Evolutionary conservation across 2,329 filamentous ascomycete genomes (phyloP).

Genomic region (Colletotrichum sojae): DNA sequence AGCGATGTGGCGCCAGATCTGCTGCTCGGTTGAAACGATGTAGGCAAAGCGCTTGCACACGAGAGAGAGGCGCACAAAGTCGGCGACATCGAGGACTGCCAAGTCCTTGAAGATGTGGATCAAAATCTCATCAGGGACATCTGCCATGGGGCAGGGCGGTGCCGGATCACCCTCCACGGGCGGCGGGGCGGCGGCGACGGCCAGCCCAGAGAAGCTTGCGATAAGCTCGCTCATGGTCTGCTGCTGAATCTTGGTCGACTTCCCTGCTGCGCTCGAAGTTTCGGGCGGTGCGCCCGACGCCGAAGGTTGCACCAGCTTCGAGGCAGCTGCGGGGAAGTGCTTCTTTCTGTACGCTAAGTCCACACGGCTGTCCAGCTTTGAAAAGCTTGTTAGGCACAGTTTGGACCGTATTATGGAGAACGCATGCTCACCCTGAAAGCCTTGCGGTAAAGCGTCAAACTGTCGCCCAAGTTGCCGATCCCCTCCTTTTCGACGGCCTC

Average conservation of each 20-base stretch:
- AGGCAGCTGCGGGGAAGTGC: constrained; percentile 80
- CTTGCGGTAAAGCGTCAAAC: constrained; percentile 87
- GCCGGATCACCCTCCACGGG: constrained; percentile 78
- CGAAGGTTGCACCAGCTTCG: constrained; percentile 57
- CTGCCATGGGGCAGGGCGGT: constrained; percentile 85
- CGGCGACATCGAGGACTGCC: constrained; percentile 80
- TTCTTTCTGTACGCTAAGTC: constrained; percentile 92
- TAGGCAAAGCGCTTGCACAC: constrained; percentile 93
- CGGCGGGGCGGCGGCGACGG: constrained; percentile 77
- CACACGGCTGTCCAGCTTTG: constrained; percentile 84
- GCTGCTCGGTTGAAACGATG: constrained; percentile 85
- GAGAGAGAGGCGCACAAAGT: constrained; percentile 80
- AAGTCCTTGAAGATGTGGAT: constrained; percentile 82
- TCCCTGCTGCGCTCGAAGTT: constrained; percentile 45
- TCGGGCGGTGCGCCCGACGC: constrained; percentile 31
- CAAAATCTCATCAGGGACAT: constrained; percentile 87
- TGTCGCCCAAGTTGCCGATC: constrained; percentile 89
- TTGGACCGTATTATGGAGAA: neutral
- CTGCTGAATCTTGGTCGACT: constrained; percentile 48
- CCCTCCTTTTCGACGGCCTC: constrained; percentile 90
- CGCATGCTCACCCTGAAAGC: constrained; percentile 80
- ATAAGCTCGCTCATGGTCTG: constrained; percentile 79
- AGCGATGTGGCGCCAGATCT: constrained; percentile 86
- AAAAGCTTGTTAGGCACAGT: neutral
- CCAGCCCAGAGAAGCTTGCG: constrained; percentile 78